These are phyloP conservation scores for Colletotrichum godetiae DNA, from an alignment of 2,329 filamentous ascomycete genomes.

Conservation along the genomic window DNA sequence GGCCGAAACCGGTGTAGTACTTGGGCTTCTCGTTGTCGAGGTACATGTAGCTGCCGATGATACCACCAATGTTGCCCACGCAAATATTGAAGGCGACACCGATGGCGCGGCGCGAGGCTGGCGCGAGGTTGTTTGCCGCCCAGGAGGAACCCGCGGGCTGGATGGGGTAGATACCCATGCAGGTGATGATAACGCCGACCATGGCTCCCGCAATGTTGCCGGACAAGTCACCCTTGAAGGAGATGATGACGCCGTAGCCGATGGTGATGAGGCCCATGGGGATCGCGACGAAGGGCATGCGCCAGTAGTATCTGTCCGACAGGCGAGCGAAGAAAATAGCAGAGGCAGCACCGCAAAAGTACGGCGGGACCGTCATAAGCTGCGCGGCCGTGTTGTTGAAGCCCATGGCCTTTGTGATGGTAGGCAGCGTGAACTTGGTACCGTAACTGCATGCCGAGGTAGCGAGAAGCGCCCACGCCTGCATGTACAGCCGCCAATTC, in stretches of 20 bases:
- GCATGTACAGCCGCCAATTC: conserved; percentile 45
- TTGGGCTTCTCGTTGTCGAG: conserved; percentile 46
- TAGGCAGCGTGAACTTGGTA: conserved; percentile 41
- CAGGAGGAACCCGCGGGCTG: conserved; percentile 74
- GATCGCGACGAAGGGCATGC: conserved; percentile 74
- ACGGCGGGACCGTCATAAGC: conserved; percentile 68
- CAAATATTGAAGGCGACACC: conserved; percentile 51
- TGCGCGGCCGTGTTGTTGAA: conserved; percentile 45
- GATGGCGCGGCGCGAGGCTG: conserved; percentile 48
- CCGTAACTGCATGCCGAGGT: conserved; percentile 39
- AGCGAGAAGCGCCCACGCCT: conserved; percentile 43
- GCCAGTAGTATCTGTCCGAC: conserved; percentile 72
- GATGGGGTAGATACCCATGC: conserved; percentile 77
- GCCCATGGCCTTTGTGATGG: conserved; percentile 38
- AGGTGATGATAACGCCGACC: conserved; percentile 74
- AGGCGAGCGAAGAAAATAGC: conserved; percentile 73
- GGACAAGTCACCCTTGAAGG: conserved; percentile 62
- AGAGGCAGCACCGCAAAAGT: conserved; percentile 70
- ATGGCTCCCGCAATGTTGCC: conserved; percentile 67
- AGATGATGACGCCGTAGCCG: conserved; percentile 69
- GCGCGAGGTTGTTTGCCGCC: conserved; percentile 75
- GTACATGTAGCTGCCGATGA: conserved; percentile 53
- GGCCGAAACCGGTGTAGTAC: conserved; percentile 50
- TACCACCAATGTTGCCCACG: conserved; percentile 53
- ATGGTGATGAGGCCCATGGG: conserved; percentile 69